A percentile compares a stretch with the other conserved stretches of the same genome.
phyloP scores from a whole-genome alignment of 371 early-diverging fungal species.

The Haplosporangium sp. region DNA sequence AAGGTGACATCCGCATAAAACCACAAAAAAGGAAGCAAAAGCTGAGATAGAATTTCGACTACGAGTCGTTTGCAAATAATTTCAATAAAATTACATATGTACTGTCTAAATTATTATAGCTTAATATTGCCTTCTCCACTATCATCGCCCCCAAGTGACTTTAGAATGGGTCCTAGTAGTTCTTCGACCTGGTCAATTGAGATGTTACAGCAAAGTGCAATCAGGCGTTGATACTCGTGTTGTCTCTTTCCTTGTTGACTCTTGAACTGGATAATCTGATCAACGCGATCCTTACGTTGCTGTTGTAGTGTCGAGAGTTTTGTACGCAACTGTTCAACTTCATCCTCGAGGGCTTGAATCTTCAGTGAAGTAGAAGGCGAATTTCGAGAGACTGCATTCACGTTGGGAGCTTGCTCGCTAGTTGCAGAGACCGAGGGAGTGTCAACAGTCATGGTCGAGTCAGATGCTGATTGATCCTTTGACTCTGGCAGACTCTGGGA shows the following conservation, averaged over 20 bases:
- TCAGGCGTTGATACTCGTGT: slow-evolving; percentile 73
- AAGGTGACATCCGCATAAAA: too few relatives aligned
- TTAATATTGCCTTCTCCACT: not conserved
- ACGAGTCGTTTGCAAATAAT: not conserved
- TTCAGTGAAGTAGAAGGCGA: not conserved
- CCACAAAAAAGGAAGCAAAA: too few relatives aligned
- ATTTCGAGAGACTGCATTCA: not conserved
- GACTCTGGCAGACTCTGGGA: not conserved
- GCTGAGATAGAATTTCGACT: too few relatives aligned
- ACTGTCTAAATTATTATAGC: not conserved
- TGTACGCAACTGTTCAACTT: slow-evolving; percentile 19
- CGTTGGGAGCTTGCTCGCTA: not conserved
- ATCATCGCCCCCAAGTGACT: slow-evolving; percentile 21
- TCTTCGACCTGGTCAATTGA: slow-evolving; percentile 77
- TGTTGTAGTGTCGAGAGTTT: slow-evolving; percentile 29
- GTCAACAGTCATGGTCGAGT: not conserved
- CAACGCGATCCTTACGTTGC: slow-evolving; percentile 36
- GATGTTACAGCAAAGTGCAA: slow-evolving; percentile 80
- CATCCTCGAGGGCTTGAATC: slow-evolving; percentile 14
- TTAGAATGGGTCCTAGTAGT: slow-evolving; percentile 71
- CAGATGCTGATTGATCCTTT: not conserved
- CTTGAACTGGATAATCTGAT: slow-evolving; percentile 38
- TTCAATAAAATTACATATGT: not conserved
- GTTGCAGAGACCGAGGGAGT: not conserved
- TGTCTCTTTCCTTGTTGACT: slow-evolving; percentile 37